phyloP scores from a whole-genome alignment of 306 rosid genomes.

The Trichosanthes cucumerina region DNA sequence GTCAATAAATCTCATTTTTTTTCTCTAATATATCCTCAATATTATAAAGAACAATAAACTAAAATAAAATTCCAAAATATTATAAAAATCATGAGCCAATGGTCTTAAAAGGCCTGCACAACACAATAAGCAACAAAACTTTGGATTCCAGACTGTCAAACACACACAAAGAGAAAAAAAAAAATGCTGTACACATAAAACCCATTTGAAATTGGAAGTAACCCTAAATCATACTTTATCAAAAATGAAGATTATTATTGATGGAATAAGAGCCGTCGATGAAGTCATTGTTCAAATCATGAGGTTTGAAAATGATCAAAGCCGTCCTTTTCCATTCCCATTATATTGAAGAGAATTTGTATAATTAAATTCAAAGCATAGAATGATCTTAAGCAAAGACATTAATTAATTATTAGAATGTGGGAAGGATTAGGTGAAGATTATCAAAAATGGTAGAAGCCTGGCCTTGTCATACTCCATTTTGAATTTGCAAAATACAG shows the following conservation, averaged over 20 bases:
- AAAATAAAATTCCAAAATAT: background rate
- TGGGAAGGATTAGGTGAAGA: background rate
- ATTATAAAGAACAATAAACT: background rate
- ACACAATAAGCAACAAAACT: background rate
- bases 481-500: background rate
- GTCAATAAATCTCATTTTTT: background rate
- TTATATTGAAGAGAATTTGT: background rate
- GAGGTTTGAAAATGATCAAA: background rate
- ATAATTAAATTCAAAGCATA: background rate
- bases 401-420: background rate
- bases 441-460: background rate
- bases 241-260: background rate
- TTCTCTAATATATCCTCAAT: too few species aligned
- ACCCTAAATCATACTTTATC: background rate
- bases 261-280: background rate
- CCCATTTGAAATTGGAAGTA: background rate
- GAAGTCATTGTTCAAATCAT: conserved; percentile 3
- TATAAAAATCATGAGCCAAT: background rate
- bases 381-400: background rate
- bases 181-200: background rate
- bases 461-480: background rate
- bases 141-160: conserved; percentile 8
- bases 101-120: background rate
- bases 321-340: background rate
- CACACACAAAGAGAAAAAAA: background rate